Conservation (phyloP, 345 rosid genomes). For the Sisymbrium irio region DNA sequence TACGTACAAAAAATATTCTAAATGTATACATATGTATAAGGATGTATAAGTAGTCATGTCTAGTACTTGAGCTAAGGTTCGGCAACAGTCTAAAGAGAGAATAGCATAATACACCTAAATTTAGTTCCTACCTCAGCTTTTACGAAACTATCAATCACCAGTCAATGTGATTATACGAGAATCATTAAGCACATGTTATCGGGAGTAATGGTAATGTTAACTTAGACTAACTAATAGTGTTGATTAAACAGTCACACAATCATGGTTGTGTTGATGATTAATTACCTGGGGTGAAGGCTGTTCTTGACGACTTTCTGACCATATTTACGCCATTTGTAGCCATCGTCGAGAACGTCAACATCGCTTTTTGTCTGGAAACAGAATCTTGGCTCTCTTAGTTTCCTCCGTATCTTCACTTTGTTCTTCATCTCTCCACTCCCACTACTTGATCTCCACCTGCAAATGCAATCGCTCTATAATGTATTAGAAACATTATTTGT, state of each 20-base stretch:
- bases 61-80: constrained; percentile 23
- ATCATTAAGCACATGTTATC: background rate
- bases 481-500: background rate
- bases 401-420: constrained; percentile 76
- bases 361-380: constrained; percentile 98
- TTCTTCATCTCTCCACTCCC: constrained; percentile 56
- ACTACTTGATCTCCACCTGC: constrained; percentile 74
- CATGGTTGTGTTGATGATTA: background rate
- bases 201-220: constrained; percentile 1
- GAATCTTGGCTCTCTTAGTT: constrained; percentile 96
- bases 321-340: constrained; percentile 97
- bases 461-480: background rate
- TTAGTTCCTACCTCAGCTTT: constrained; percentile 19
- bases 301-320: constrained; percentile 98
- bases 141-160: constrained; percentile 16
- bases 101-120: constrained; percentile 13
- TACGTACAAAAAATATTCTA: background rate
- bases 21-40: constrained; percentile 1
- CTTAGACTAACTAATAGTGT: constrained; percentile 7
- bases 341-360: constrained; percentile 93
- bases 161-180: constrained; percentile 1
- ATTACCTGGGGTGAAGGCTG: constrained; percentile 95
- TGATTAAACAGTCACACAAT: background rate
- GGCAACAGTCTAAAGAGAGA: constrained; percentile 9
- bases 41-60: constrained; percentile 7